A percentile compares a stretch with the other conserved stretches of the same genome.
These are phyloP conservation scores for Brettanomyces bruxellensis DNA, from an alignment of 805 yeast species.

Conservation along the genomic window DNA sequence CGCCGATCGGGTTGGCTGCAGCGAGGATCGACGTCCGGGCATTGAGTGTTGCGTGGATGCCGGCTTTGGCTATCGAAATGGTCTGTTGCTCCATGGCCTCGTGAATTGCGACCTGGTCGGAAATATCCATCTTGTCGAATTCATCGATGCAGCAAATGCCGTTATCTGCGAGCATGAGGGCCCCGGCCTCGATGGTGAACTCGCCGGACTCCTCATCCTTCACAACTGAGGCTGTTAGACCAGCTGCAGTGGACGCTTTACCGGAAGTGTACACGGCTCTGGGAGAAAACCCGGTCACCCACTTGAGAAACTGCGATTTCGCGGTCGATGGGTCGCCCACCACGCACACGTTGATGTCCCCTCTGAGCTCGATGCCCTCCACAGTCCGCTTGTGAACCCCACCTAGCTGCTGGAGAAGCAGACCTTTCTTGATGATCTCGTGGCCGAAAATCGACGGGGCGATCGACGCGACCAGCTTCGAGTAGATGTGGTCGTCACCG, in stretches of 20 bases:
- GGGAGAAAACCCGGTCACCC: constrained; percentile 85
- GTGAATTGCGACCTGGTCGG: constrained; percentile 96
- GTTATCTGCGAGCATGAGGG: constrained; percentile 95
- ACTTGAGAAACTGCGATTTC: constrained; percentile 90
- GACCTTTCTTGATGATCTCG: constrained; percentile 87
- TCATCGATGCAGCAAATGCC: constrained; percentile 99
- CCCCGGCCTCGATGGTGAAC: constrained; percentile 97
- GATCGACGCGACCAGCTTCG: constrained; percentile 75
- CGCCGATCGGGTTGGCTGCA: constrained; percentile 99
- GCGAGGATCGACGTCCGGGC: constrained; percentile 95
- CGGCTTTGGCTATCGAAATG: constrained; percentile 96
- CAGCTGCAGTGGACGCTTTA: constrained; percentile 97
- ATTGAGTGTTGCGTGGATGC: constrained; percentile 94
- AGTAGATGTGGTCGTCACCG: constrained; percentile 75
- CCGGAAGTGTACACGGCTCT: constrained; percentile 96
- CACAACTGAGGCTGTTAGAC: constrained; percentile 95
- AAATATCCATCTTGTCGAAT: constrained; percentile 93
- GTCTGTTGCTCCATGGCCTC: constrained; percentile 99
- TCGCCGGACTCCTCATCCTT: constrained; percentile 97
- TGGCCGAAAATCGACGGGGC: constrained; percentile 98
- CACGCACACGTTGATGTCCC: constrained; percentile 91
- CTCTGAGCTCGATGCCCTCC: constrained; percentile 92
- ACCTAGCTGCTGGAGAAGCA: constrained; percentile 78
- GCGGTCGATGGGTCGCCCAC: constrained; percentile 99
- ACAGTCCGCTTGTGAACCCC: constrained; percentile 93